Percentiles rank a stretch among this genome's conserved stretches.
These are phyloP conservation scores for Gossypium bickii DNA, from an alignment of 345 rosid species.

Conservation along the genomic window DNA sequence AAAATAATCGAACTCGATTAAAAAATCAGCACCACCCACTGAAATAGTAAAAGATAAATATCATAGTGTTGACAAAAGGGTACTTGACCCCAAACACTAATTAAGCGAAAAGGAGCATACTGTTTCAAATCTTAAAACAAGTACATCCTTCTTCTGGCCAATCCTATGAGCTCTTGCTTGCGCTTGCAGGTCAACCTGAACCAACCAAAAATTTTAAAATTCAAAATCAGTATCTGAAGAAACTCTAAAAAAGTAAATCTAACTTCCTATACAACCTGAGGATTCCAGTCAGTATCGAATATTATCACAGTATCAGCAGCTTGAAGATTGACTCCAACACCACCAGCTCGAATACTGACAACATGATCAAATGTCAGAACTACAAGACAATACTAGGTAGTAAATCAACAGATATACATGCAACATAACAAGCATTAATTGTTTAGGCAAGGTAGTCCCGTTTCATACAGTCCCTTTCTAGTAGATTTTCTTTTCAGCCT, in stretches of 20 bases:
- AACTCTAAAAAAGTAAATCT: constrained; percentile 12
- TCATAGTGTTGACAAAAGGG: too few relatives aligned
- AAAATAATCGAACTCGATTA: constrained; percentile 3
- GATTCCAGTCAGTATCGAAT: constrained; percentile 97
- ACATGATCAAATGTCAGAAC: constrained; percentile 22
- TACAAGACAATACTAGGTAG: background rate
- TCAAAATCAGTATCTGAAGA: background rate
- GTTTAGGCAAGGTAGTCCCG: background rate
- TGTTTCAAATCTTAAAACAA: constrained; percentile 91
- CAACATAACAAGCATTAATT: background rate
- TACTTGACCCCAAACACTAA: background rate
- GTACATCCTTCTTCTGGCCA: constrained; percentile 98
- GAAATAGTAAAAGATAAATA: background rate
- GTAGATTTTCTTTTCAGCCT: background rate
- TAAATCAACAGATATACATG: background rate
- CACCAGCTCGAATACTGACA: constrained; percentile 92
- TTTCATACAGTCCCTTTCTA: background rate
- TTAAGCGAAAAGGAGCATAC: constrained; percentile 31
- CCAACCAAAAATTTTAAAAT: background rate
- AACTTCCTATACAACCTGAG: constrained; percentile 53
- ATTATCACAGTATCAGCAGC: constrained; percentile 94
- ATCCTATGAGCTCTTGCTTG: constrained; percentile 96
- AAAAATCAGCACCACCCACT: background rate
- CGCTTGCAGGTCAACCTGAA: constrained; percentile 95
- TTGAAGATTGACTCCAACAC: constrained; percentile 95